Base-by-base conservation (phyloP, 345 rosid species). In the Noccaea bulbosa region DNA sequence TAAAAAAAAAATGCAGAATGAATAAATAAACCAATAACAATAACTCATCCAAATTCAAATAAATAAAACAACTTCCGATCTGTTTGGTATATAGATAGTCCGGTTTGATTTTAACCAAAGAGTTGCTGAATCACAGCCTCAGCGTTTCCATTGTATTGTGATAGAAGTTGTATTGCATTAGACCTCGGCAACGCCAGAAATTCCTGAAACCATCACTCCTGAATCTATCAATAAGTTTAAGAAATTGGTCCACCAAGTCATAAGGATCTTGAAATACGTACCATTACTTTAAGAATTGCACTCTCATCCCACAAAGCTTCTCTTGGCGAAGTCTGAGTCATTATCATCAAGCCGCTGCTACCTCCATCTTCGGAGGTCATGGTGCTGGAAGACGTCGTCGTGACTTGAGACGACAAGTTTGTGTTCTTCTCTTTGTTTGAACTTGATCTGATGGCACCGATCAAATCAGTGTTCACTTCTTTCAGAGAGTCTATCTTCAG, bases 131-230 rank as follows among this genome's bases (percentile, higher is more conserved):
- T 93, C 54, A 82, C 96, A 17, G 87, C 80, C 77, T 93, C 97
- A 0, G 97, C 96, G 50, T 82, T 87, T 67, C 96, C 94, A 60
- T 87, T 85, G 81, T 89, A 86, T 76, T 91, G 94, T 14, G 89
- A 85, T 33, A 93, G 89, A 48, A 93, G 97, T 72, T 87, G 92
- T 78, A 93, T 93, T 32, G 98, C 97, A 70, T 91, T 96, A 12
- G 96, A 91, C 84, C 98, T 84, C 11, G 98, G 96, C 80, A 93
- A 62, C n/a, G 96, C 97, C 38, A 93, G 96, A 83, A 93, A 93
- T 78, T 93, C 98, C 98, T 93, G 88, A 78, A 76, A 12, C 73
- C 14, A 32, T 40, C 35, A 33, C 62, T 58, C 30, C 37, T 46
- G 34, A 57, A 35, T 58, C 15, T 24, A 45, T 54, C 5, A 7